phyloP scores from a whole-genome alignment of 208 protist genomes.

The Willaertia magna region DNA sequence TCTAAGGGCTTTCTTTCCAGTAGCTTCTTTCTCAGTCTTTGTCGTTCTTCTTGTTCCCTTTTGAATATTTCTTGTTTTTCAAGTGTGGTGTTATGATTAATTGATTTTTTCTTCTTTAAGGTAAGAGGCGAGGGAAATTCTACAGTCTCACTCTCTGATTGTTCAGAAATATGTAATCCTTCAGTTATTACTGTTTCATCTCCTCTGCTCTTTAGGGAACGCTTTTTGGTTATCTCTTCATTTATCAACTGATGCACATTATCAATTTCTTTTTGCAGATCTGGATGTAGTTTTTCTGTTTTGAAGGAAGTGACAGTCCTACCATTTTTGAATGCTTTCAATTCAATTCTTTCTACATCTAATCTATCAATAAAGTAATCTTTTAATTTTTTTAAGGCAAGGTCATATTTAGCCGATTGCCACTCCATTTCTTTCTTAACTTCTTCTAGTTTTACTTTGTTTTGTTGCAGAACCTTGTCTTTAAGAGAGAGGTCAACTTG shows the following conservation, averaged over 20 bases:
- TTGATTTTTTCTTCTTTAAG: not conserved
- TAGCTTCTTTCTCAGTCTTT: slow-evolving; percentile 47
- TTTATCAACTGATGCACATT: slow-evolving; percentile 51
- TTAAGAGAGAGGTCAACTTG: slow-evolving; percentile 66
- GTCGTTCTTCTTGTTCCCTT: slow-evolving; percentile 50
- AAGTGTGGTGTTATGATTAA: slow-evolving; percentile 18
- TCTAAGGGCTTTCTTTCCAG: slow-evolving; percentile 56
- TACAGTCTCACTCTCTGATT: too few relatives aligned
- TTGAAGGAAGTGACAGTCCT: slow-evolving; percentile 71
- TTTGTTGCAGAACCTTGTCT: slow-evolving; percentile 49
- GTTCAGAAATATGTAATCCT: not conserved
- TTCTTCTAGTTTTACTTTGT: slow-evolving; percentile 47
- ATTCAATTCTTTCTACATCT: slow-evolving; percentile 68
- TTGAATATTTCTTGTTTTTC: slow-evolving; percentile 68
- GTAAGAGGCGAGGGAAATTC: too few relatives aligned
- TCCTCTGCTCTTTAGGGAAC: slow-evolving; percentile 15
- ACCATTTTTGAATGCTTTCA: slow-evolving; percentile 52
- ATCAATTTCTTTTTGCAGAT: slow-evolving; percentile 28
- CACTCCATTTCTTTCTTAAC: slow-evolving; percentile 37
- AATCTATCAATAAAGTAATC: slow-evolving; percentile 66
- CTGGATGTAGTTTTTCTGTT: slow-evolving; percentile 41
- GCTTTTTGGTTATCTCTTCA: slow-evolving; percentile 15
- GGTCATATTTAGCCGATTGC: slow-evolving; percentile 52
- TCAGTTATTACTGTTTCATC: not conserved
- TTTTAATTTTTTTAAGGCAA: slow-evolving; percentile 70